Conservation (phyloP, 495 filamentous ascomycete genomes). For the Chaetomium tenue region DNA sequence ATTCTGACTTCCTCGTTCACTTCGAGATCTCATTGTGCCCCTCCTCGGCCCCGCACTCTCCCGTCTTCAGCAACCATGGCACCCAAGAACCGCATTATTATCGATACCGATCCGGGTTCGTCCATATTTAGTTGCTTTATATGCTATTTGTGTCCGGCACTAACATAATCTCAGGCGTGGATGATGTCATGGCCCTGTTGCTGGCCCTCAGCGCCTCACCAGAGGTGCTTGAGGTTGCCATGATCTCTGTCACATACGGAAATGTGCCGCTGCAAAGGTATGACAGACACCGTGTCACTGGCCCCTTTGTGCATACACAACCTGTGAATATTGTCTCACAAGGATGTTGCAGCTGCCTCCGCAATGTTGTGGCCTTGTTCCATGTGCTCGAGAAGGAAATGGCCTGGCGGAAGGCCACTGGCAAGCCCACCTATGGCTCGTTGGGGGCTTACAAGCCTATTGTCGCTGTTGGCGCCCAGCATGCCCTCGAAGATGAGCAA, state of each 20-base stretch:
- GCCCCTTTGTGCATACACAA: background rate
- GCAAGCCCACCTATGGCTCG: constrained; percentile 65
- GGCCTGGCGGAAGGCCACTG: constrained; percentile 70
- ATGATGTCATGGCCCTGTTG: constrained; percentile 82
- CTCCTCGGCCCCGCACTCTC: constrained; percentile 18
- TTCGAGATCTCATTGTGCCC: constrained; percentile 10
- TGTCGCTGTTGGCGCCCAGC: constrained; percentile 80
- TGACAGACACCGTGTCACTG: constrained; percentile 18
- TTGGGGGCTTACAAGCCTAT: constrained; percentile 70
- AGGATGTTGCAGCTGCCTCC: constrained; percentile 63
- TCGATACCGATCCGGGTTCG: constrained; percentile 84
- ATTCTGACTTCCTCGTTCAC: background rate
- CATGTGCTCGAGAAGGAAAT: constrained; percentile 88
- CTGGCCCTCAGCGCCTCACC: constrained; percentile 79
- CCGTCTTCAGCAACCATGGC: constrained; percentile 42
- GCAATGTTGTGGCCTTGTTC: constrained; percentile 89
- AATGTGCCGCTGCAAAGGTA: constrained; percentile 80
- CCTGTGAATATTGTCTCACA: constrained; percentile 14
- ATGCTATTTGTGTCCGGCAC: background rate
- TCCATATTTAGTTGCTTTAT: background rate
- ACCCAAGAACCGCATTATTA: constrained; percentile 73
- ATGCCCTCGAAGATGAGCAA: constrained; percentile 78
- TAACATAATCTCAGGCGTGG: constrained; percentile 61
- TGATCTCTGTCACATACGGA: constrained; percentile 89
- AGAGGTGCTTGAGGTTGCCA: constrained; percentile 81